A percentile compares a stretch with the other conserved stretches of the same genome.
phyloP scores from a whole-genome alignment of 257 asterid species.

The Handroanthus guayacan region DNA sequence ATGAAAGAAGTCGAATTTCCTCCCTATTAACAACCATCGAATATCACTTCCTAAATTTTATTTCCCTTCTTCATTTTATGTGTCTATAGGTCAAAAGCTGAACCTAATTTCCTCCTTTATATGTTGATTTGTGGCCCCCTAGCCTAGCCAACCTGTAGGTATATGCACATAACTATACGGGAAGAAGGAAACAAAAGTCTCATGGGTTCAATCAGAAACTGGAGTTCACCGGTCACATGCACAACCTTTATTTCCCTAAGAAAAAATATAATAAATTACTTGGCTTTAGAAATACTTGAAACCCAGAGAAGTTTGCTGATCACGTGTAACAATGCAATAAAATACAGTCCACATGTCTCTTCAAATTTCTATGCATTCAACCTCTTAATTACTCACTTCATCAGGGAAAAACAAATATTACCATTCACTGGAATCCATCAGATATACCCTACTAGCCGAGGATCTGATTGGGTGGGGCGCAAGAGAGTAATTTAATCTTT shows the following conservation, averaged over 20 bases:
- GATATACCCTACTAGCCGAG: not conserved
- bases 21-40: conserved; percentile 12
- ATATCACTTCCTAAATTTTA: not conserved
- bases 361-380: not conserved
- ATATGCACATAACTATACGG: conserved; percentile 9
- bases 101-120: conserved; percentile 4
- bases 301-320: conserved; percentile 12
- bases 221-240: conserved; percentile 18
- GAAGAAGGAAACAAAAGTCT: conserved; percentile 12
- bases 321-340: conserved; percentile 32
- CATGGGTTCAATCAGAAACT: conserved; percentile 6
- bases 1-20: not conserved
- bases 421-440: conserved; percentile 16
- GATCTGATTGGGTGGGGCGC: not conserved
- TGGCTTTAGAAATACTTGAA: conserved; percentile 10
- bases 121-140: conserved; percentile 7
- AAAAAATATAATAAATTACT: not conserved
- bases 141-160: conserved; percentile 13
- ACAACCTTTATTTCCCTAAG: conserved; percentile 1
- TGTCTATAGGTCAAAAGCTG: conserved; percentile 4
- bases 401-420: conserved; percentile 17
- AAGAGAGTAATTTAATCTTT: conserved; percentile 3
- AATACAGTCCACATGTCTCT: conserved; percentile 12
- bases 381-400: conserved; percentile 29
- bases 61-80: conserved; percentile 18